Percentiles rank a stretch among this genome's conserved stretches.
phyloP scores from a whole-genome alignment of 163 green algal species.

The Volvox carteri region DNA sequence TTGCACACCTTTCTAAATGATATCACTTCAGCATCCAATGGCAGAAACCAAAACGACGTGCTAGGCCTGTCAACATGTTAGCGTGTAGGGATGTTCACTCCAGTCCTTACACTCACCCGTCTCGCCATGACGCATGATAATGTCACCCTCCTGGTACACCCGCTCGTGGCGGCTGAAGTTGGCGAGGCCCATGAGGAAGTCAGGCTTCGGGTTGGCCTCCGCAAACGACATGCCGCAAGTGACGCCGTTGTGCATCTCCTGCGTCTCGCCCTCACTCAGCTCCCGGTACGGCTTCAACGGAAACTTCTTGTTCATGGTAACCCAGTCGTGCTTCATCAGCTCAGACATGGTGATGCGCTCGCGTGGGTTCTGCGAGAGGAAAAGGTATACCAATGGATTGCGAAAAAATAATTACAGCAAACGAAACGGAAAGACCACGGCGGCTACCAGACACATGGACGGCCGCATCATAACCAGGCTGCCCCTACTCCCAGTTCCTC shows the following conservation, averaged over 20 bases:
- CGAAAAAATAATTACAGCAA: too few species aligned
- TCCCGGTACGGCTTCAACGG: slow-evolving; percentile 58
- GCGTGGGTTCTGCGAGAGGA: slow-evolving; percentile 76
- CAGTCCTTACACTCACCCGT: slow-evolving; percentile 63
- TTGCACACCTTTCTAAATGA: too few species aligned
- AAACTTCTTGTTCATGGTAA: slow-evolving; percentile 72
- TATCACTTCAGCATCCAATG: too few species aligned
- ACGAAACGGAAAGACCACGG: too few species aligned
- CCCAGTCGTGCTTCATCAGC: slow-evolving; percentile 85
- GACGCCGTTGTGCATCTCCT: slow-evolving; percentile 59
- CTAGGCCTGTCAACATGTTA: too few species aligned
- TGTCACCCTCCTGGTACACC: slow-evolving; percentile 74
- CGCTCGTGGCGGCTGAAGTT: slow-evolving; percentile 66
- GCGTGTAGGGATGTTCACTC: too few species aligned
- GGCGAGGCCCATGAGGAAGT: slow-evolving; percentile 72
- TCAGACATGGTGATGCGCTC: slow-evolving; percentile 76
- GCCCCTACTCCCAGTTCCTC: too few species aligned
- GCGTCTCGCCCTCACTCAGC: slow-evolving; percentile 54
- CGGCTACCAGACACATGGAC: too few species aligned
- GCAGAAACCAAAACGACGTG: too few species aligned
- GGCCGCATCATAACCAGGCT: too few species aligned
- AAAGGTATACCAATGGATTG: too few species aligned
- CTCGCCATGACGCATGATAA: slow-evolving; percentile 81
- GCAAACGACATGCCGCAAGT: slow-evolving; percentile 43
- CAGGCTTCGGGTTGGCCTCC: slow-evolving; percentile 62